These are phyloP conservation scores for Candida glaebosa DNA, from an alignment of 805 yeast genomes.

Conservation along the genomic window DNA sequence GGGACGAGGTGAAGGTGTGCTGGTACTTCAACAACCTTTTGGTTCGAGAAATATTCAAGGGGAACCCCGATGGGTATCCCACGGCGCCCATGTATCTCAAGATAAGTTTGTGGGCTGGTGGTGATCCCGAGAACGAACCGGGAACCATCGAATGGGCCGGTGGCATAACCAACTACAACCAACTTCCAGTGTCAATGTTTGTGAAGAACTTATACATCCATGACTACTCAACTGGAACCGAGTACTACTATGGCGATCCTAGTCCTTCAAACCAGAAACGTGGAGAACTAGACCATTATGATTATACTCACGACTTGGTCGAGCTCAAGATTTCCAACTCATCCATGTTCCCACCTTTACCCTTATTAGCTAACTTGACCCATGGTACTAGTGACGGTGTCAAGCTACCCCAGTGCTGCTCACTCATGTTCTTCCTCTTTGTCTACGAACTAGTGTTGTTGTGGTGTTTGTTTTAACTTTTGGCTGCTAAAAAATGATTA, in stretches of 20 bases:
- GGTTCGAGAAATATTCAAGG: slow-evolving; percentile 20
- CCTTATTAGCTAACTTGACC: too few species aligned
- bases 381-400: too few species aligned
- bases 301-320: too few species aligned
- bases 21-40: slow-evolving; percentile 29
- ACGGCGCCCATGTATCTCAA: slow-evolving; percentile 33
- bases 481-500: too few species aligned
- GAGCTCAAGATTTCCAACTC: too few species aligned
- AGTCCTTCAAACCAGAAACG: too few species aligned
- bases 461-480: too few species aligned
- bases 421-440: too few species aligned
- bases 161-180: slow-evolving; percentile 28
- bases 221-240: slow-evolving; percentile 28
- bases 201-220: slow-evolving; percentile 18
- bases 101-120: slow-evolving; percentile 42
- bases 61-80: slow-evolving; percentile 29
- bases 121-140: slow-evolving; percentile 26
- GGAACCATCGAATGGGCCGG: slow-evolving; percentile 44
- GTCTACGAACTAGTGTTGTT: too few species aligned
- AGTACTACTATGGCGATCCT: slow-evolving; percentile 22
- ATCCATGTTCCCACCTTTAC: too few species aligned
- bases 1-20: slow-evolving; percentile 29
- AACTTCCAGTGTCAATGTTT: slow-evolving; percentile 31
- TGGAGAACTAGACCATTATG: too few species aligned
- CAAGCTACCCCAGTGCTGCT: too few species aligned